Conservation (phyloP, 1,284 basidiomycete genomes). For the Flammula alnicola region DNA sequence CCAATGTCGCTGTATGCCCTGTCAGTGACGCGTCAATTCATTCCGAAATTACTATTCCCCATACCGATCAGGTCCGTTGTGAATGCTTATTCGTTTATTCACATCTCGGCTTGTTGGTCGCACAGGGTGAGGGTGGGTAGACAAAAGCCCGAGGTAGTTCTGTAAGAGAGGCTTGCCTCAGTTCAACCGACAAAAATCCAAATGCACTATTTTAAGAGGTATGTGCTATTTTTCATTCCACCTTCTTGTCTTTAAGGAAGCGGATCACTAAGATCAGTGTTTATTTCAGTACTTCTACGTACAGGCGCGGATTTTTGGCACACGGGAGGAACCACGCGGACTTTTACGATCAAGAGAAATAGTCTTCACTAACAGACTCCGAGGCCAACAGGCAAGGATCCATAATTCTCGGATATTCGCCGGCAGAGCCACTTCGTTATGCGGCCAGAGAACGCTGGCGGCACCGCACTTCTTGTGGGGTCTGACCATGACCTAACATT, state of each 20-base stretch:
- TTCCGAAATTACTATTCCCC: background rate
- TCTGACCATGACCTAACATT: too few relatives aligned
- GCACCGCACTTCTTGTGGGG: conserved; percentile 1
- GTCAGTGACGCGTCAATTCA: background rate
- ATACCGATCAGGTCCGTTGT: background rate
- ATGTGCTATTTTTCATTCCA: background rate
- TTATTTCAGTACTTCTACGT: background rate
- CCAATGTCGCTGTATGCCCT: too few relatives aligned
- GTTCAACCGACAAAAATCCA: conserved; percentile 15
- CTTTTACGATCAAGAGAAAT: background rate
- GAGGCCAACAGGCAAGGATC: conserved; percentile 3
- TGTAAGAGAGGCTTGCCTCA: background rate
- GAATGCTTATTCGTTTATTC: conserved; percentile 15
- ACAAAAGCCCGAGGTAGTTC: background rate
- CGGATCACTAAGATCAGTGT: background rate
- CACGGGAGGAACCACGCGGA: background rate
- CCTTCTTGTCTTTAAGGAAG: background rate
- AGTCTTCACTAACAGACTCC: background rate
- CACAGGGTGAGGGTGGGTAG: too few relatives aligned
- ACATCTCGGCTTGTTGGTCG: too few relatives aligned
- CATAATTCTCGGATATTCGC: conserved; percentile 25
- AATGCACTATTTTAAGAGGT: background rate
- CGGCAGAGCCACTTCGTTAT: conserved; percentile 9
- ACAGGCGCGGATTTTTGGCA: background rate
- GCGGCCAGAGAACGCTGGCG: background rate